These are phyloP conservation scores for Leersia perrieri DNA, from an alignment of 176 grass and related monocot species.

Conservation along the genomic window DNA sequence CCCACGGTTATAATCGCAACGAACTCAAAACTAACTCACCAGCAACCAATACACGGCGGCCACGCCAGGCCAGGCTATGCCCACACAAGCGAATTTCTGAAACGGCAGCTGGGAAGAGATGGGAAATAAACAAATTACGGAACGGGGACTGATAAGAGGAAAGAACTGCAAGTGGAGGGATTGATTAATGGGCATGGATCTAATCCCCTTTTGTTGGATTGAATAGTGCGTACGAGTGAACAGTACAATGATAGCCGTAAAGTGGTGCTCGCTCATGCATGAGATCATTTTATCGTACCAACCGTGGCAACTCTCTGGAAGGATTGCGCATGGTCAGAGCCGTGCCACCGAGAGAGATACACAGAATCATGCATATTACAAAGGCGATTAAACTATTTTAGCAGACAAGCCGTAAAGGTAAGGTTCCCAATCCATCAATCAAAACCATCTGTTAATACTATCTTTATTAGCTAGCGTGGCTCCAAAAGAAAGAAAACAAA, in stretches of 20 bases:
- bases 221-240: background rate
- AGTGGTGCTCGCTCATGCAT: background rate
- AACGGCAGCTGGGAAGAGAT: no score
- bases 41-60: background rate
- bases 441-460: background rate
- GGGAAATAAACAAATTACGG: no score
- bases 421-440: background rate
- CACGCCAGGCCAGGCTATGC: background rate
- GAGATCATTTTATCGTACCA: background rate
- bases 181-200: background rate
- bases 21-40: background rate
- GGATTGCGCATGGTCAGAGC: background rate
- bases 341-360: background rate
- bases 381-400: background rate
- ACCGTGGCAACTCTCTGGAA: background rate
- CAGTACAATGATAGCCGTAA: background rate
- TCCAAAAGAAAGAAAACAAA: constrained; percentile 7
- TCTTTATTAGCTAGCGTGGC: background rate
- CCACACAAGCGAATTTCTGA: background rate
- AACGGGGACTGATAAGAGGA: background rate
- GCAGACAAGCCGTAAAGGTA: constrained; percentile 26
- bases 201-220: background rate
- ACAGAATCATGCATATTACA: background rate
- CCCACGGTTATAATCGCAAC: no score
- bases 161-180: background rate